Evolutionary conservation across 1,284 basidiomycete species (phyloP).

Genomic region (Fomitopsis schrenkii): DNA sequence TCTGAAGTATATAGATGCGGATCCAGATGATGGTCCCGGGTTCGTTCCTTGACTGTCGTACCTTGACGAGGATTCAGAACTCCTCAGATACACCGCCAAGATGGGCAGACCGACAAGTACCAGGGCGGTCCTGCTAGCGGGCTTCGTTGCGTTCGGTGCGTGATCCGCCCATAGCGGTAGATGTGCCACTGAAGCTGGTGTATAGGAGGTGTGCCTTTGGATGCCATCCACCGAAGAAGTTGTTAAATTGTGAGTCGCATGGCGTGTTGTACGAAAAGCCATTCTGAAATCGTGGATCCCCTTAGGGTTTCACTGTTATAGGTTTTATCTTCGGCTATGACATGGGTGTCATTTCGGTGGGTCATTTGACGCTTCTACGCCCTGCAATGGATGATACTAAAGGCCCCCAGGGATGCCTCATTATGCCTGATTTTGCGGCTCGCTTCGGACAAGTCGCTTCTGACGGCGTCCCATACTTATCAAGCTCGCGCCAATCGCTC

Average conservation of each 20-base stretch:
- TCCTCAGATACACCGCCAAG: background rate
- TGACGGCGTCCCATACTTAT: conserved; percentile 49
- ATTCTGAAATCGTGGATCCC: background rate
- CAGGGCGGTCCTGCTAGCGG: conserved; percentile 1
- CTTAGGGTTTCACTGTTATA: conserved; percentile 14
- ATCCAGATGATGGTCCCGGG: background rate
- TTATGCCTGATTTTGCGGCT: conserved; percentile 74
- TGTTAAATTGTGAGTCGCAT: background rate
- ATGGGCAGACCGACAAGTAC: conserved; percentile 1
- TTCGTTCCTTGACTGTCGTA: background rate
- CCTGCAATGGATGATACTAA: background rate
- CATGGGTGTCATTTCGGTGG: conserved; percentile 63
- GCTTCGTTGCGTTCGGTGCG: conserved; percentile 2
- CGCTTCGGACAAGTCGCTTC: conserved; percentile 58
- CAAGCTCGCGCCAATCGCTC: conserved; percentile 64
- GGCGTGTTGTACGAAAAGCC: background rate
- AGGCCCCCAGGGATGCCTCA: conserved; percentile 60
- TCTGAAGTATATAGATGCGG: background rate
- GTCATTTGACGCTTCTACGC: background rate
- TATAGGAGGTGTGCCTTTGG: background rate
- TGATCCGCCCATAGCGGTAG: background rate
- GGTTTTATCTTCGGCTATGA: conserved; percentile 67
- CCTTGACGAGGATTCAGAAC: background rate
- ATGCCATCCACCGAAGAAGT: background rate
- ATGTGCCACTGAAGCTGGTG: background rate